Evolutionary conservation across 352 stramenopile genomes (phyloP).

Genomic region (Thraustochytrium striatum): DNA sequence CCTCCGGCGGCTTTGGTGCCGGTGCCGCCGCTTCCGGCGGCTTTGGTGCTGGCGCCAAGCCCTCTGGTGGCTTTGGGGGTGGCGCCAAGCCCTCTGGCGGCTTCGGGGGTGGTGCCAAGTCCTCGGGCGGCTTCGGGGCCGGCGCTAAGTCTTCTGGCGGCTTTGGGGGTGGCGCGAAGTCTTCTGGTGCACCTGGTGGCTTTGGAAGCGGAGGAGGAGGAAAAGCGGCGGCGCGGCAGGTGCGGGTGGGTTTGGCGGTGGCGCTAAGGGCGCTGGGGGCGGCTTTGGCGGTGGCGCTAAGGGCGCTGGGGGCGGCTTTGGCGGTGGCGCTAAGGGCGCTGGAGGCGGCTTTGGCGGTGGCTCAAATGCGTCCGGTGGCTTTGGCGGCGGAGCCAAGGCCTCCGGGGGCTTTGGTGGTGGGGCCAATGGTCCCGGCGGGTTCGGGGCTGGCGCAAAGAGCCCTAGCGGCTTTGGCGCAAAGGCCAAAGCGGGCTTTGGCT

Average conservation of each 20-base stretch:
- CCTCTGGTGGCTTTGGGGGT: background rate
- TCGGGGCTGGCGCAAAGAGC: background rate
- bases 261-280: background rate
- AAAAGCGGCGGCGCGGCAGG: background rate
- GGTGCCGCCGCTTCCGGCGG: background rate
- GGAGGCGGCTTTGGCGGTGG: background rate
- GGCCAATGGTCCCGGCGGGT: background rate
- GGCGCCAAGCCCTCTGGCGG: background rate
- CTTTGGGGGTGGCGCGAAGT: background rate
- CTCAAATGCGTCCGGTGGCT: background rate
- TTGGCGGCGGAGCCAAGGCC: background rate
- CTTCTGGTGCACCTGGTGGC: background rate
- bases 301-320: background rate
- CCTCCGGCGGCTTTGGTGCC: background rate
- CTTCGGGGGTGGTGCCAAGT: background rate
- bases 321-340: background rate
- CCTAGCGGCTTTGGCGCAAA: background rate
- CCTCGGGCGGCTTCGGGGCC: background rate
- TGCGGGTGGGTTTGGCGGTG: background rate
- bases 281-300: background rate
- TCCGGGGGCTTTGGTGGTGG: background rate
- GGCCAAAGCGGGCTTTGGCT: background rate
- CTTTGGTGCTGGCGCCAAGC: background rate
- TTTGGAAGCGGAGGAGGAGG: background rate
- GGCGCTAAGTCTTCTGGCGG: background rate